A percentile compares a stretch with the other conserved stretches of the same genome.
Conservation (phyloP, 1,284 basidiomycete species). For the Veloporphyrellus conicus region DNA sequence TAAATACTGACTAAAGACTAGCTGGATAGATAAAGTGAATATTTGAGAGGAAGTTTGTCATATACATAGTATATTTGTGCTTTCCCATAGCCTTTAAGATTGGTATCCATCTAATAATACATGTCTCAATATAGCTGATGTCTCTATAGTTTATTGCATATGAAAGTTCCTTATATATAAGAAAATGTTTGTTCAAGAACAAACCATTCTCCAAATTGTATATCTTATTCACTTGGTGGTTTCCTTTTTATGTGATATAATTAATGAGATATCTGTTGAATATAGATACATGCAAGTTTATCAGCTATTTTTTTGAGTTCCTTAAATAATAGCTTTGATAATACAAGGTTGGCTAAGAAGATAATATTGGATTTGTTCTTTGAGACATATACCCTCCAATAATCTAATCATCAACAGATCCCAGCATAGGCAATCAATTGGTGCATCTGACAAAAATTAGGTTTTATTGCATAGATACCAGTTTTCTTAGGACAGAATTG, state of each 20-base stretch:
- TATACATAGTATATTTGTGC: constrained; percentile 16
- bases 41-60: constrained; percentile 7
- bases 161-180: constrained; percentile 10
- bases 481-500: not conserved
- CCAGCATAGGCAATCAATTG: not conserved
- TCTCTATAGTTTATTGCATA: constrained; percentile 8
- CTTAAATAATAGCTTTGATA: too few relatives aligned
- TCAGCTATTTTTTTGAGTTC: too few relatives aligned
- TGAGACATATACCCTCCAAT: not conserved
- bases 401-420: not conserved
- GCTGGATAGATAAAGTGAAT: constrained; percentile 10
- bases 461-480: not conserved
- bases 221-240: too few relatives aligned
- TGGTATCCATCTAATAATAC: constrained; percentile 1
- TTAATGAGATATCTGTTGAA: too few relatives aligned
- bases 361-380: not conserved
- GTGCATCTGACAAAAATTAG: not conserved
- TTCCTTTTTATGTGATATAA: too few relatives aligned
- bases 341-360: too few relatives aligned
- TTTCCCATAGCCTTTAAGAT: constrained; percentile 17
- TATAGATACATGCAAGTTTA: too few relatives aligned
- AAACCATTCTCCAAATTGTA: constrained; percentile 1
- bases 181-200: constrained; percentile 9
- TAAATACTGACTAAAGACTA: not conserved
- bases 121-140: constrained; percentile 1